A percentile compares a stretch with the other conserved stretches of the same genome.
phyloP scores from a whole-genome alignment of 1,284 basidiomycete species.

The Ustilago tritici region DNA sequence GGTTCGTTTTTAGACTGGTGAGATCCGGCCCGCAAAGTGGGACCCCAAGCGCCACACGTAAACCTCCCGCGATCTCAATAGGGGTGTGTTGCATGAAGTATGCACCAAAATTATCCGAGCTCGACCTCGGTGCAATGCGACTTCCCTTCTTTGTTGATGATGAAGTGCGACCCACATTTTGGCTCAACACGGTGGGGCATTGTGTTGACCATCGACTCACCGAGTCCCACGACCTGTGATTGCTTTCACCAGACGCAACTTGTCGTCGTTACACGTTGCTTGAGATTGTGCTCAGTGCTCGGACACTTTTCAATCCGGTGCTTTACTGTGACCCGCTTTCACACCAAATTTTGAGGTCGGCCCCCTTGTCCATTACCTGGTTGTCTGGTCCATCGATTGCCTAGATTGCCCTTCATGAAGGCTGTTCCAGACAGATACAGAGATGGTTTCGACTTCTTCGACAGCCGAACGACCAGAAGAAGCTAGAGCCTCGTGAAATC shows the following conservation, averaged over 20 bases:
- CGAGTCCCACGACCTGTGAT: not conserved
- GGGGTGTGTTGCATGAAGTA: not conserved
- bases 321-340: not conserved
- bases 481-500: too few relatives aligned
- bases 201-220: not conserved
- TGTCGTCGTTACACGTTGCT: not conserved
- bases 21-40: too few relatives aligned
- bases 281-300: not conserved
- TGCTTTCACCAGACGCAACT: not conserved
- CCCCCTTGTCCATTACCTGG: not conserved
- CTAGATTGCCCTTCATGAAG: too few relatives aligned
- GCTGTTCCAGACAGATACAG: too few relatives aligned
- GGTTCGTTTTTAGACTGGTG: too few relatives aligned
- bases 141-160: not conserved
- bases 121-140: not conserved
- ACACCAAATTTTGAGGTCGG: not conserved
- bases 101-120: not conserved
- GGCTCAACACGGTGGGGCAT: not conserved
- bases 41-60: not conserved
- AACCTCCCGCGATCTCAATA: not conserved
- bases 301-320: not conserved
- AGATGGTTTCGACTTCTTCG: not conserved
- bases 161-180: not conserved
- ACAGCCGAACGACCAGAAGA: not conserved
- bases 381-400: too few relatives aligned